Evolutionary conservation across 2,329 filamentous ascomycete genomes (phyloP).

Genomic region (Ophiognomonia clavigignenti-juglandacearum): DNA sequence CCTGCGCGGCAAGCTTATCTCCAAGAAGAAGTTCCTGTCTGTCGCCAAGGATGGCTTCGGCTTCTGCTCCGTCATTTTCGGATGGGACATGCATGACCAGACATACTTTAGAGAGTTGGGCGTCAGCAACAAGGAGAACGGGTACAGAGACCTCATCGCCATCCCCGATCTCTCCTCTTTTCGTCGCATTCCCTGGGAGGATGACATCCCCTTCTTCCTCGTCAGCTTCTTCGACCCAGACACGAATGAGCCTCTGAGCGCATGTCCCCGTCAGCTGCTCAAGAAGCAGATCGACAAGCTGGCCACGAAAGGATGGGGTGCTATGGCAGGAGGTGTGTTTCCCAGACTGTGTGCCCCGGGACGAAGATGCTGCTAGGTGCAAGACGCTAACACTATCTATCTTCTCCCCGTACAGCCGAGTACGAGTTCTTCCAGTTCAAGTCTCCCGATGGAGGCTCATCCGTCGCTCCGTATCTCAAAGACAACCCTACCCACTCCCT

Average conservation of each 20-base stretch:
- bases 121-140: conserved; percentile 87
- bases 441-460: conserved; percentile 60
- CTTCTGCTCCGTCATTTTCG: conserved; percentile 91
- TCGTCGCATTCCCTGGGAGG: conserved; percentile 85
- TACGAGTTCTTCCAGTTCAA: conserved; percentile 95
- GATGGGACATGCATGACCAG: conserved; percentile 95
- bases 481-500: conserved; percentile 69
- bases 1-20: conserved; percentile 83
- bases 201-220: conserved; percentile 79
- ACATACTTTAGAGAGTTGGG: conserved; percentile 82
- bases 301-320: conserved; percentile 63
- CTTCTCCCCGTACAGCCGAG: conserved; percentile 55
- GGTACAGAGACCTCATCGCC: conserved; percentile 81
- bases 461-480: conserved; percentile 69
- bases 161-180: conserved; percentile 74
- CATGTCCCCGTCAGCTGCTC: conserved; percentile 74
- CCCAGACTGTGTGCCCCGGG: too few relatives aligned
- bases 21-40: conserved; percentile 88
- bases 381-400: neutral
- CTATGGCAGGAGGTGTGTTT: conserved; percentile 80
- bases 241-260: conserved; percentile 63
- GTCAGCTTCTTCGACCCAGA: conserved; percentile 82
- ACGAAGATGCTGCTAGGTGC: too few relatives aligned
- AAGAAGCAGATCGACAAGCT: conserved; percentile 64
- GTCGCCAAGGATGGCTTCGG: conserved; percentile 79